Conservation (phyloP, 2,329 filamentous ascomycete species). For the Colletotrichum lupini region DNA sequence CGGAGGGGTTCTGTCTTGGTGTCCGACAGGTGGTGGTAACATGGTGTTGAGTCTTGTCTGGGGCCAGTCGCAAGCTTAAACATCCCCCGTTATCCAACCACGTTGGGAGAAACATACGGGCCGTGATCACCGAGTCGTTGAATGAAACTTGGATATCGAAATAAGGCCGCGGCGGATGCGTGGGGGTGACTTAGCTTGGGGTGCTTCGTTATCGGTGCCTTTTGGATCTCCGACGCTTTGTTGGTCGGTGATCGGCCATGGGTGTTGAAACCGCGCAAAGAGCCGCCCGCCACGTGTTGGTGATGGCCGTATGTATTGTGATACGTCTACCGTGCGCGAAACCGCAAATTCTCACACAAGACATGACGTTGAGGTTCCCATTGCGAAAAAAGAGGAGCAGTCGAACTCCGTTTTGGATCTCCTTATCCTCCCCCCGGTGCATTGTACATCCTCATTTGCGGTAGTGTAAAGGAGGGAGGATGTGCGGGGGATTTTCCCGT, state of each 20-base stretch:
- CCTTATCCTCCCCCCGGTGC: not conserved
- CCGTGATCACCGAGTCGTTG: not conserved
- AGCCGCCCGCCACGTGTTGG: not conserved
- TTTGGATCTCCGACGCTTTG: not conserved
- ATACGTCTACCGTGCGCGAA: conserved; percentile 25
- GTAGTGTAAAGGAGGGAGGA: not conserved
- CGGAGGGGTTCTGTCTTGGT: not conserved
- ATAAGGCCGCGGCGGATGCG: not conserved
- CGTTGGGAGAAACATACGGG: not conserved
- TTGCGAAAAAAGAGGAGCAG: not conserved
- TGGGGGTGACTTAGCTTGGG: not conserved
- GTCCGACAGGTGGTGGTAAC: not conserved
- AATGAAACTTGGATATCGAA: not conserved
- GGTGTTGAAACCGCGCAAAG: not conserved
- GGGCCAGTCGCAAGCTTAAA: not conserved
- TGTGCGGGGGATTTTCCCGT: conserved; percentile 29
- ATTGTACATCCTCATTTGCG: not conserved
- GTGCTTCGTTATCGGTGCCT: not conserved
- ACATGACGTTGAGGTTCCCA: not conserved
- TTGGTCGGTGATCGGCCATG: not conserved
- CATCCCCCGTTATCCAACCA: not conserved
- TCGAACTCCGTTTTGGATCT: not conserved
- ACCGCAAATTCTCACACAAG: conserved; percentile 7
- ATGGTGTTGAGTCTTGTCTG: not conserved
- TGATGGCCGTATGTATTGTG: not conserved